Evolutionary conservation across 2,329 filamentous ascomycete genomes (phyloP).

Genomic region (Fusarium torreyae): DNA sequence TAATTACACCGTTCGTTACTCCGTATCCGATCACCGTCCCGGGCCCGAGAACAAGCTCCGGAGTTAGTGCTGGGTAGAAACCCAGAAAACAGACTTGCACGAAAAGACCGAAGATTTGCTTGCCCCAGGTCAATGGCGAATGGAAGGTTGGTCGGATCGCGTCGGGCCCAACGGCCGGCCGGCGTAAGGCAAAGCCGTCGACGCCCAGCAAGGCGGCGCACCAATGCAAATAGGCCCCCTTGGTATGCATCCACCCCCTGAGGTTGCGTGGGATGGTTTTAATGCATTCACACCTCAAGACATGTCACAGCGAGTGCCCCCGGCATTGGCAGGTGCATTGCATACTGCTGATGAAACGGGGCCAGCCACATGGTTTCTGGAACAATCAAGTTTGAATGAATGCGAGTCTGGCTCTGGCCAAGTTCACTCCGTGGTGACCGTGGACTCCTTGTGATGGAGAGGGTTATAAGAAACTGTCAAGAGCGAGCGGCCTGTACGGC

Average conservation of each 20-base stretch:
- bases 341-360: conserved; percentile 31
- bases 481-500: neutral
- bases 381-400: conserved; percentile 9
- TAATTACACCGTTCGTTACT: conserved; percentile 4
- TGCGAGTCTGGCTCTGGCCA: conserved; percentile 2
- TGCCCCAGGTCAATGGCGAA: conserved; percentile 27
- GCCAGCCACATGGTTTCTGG: conserved; percentile 35
- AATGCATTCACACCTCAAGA: neutral
- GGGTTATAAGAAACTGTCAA: neutral
- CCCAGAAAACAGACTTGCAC: conserved; percentile 29
- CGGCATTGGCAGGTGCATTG: conserved; percentile 23
- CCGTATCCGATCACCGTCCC: conserved; percentile 22
- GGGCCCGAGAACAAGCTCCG: conserved; percentile 24
- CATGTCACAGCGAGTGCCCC: conserved; percentile 16
- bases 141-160: conserved; percentile 40
- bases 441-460: neutral
- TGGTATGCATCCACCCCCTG: conserved; percentile 5
- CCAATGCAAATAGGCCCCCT: neutral
- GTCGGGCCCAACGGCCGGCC: conserved; percentile 40
- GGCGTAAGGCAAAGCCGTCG: conserved; percentile 32
- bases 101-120: conserved; percentile 33
- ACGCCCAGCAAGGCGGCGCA: conserved; percentile 41
- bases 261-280: conserved; percentile 4
- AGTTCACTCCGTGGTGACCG: conserved; percentile 14
- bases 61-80: neutral